Base-by-base conservation (phyloP, 345 rosid species). In the Draba incana region DNA sequence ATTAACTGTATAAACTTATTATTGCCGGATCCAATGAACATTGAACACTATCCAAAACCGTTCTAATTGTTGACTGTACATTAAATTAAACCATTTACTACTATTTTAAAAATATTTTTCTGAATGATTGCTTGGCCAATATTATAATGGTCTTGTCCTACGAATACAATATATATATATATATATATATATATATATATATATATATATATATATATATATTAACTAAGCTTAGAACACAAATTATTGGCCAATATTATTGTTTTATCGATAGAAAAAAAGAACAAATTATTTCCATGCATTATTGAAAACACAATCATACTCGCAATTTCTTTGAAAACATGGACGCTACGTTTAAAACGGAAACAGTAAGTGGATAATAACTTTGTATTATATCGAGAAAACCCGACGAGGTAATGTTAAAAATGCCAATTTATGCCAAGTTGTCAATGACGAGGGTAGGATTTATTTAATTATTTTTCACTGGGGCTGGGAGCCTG, bases 401-500 rank as follows among this genome's bases (percentile, higher is more conserved):
- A 54, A 43, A 23, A 37, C 37, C 27, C 63, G 31, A 64, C 69
- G 83, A 75, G 78, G 69, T 66, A 57, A 59, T 66, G 57, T 15
- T 10, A 1, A 15, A 15, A 20, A 15, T 33, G 15, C 65, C 71
- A 70, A 68, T 42, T 74, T 74, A 64, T 35, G 38, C 39, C 41
- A 57, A 65, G 61, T 65, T 68, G 68, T 64, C 58, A 54, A 37
- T 23, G 54, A 43, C 57, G 38, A 55, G 2, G 0, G 2, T 15
- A 20, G 16, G 27, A 12, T 38, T 16, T n/a, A 6, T 28, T 50
- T 16, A 54, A 54, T 28, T 27, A 23, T 12, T 59, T 48, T 60
- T n/a, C 20, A 23, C 59, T 2, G 28, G 33, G 42, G 20, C 20
- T 20, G 20, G n/a, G n/a, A n/a, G n/a, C n/a, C n/a, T n/a, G n/a